These are phyloP conservation scores for Chaetomiaceae sp. DNA, from an alignment of 2,329 filamentous ascomycete genomes.

Conservation along the genomic window DNA sequence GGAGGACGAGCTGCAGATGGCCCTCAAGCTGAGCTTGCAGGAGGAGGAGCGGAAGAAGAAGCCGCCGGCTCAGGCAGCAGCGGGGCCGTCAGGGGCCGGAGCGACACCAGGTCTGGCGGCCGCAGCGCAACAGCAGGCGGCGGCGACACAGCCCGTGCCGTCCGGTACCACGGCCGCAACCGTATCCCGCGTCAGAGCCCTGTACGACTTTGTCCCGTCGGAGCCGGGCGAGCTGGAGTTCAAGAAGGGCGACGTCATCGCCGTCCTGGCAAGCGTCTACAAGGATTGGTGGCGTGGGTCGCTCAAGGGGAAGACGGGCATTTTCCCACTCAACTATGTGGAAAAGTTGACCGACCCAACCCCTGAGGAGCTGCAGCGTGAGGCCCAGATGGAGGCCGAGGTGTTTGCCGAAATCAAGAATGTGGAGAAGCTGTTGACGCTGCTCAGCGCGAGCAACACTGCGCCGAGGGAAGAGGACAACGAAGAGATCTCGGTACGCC, in stretches of 20 bases:
- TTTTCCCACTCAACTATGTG: constrained; percentile 97
- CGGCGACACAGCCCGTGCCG: constrained; percentile 54
- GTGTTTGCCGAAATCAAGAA: constrained; percentile 63
- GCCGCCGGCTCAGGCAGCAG: constrained; percentile 35
- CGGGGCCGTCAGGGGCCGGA: constrained; percentile 36
- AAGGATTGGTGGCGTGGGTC: constrained; percentile 99
- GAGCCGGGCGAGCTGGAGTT: constrained; percentile 95
- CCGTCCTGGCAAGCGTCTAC: constrained; percentile 94
- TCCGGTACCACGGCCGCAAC: constrained; percentile 93
- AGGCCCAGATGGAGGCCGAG: constrained; percentile 87
- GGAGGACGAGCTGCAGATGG: constrained; percentile 96
- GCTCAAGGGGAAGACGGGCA: constrained; percentile 88
- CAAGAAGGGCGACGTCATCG: constrained; percentile 94
- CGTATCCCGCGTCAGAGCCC: constrained; percentile 85
- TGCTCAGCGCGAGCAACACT: constrained; percentile 82
- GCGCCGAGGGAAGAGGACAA: constrained; percentile 83
- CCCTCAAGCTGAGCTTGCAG: constrained; percentile 84
- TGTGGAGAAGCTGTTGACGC: constrained; percentile 68
- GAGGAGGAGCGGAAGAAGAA: constrained; percentile 67
- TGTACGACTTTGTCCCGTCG: constrained; percentile 92
- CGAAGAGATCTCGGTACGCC: constrained; percentile 81
- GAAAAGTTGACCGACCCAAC: constrained; percentile 96
- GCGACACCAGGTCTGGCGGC: constrained; percentile 32
- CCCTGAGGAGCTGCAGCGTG: constrained; percentile 85
- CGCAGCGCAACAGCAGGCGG: constrained; percentile 33